Conservation (phyloP, 2,329 filamentous ascomycete species). For the Xylaria multiplex region DNA sequence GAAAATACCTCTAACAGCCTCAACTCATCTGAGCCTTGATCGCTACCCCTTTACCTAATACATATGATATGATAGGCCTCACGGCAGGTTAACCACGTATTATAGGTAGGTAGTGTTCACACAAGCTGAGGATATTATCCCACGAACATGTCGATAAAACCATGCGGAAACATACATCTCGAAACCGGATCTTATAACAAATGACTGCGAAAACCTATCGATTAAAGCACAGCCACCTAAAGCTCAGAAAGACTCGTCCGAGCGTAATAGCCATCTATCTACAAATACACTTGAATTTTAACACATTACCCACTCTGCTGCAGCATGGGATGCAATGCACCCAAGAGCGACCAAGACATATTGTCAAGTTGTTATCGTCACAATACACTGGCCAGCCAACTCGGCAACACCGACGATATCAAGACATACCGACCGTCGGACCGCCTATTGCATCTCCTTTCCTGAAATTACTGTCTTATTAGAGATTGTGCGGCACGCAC, state of each 20-base stretch:
- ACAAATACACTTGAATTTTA: constrained; percentile 17
- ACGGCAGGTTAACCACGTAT: too few relatives aligned
- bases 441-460: not conserved
- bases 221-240: not conserved
- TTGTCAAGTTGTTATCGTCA: not conserved
- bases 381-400: not conserved
- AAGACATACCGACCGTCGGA: not conserved
- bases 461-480: not conserved
- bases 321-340: not conserved
- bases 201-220: not conserved
- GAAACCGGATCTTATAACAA: not conserved
- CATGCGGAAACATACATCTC: not conserved
- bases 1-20: too few relatives aligned
- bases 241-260: not conserved
- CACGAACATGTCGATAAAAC: not conserved
- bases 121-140: too few relatives aligned
- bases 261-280: not conserved
- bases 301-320: not conserved
- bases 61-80: too few relatives aligned
- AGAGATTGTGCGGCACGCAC: not conserved
- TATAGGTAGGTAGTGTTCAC: too few relatives aligned
- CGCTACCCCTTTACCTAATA: too few relatives aligned
- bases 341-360: not conserved
- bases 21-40: too few relatives aligned
- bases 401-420: not conserved